Percentiles rank a stretch among this genome's conserved stretches.
Evolutionary conservation across 345 rosid genomes (phyloP).

Genomic region (Pistacia vera): DNA sequence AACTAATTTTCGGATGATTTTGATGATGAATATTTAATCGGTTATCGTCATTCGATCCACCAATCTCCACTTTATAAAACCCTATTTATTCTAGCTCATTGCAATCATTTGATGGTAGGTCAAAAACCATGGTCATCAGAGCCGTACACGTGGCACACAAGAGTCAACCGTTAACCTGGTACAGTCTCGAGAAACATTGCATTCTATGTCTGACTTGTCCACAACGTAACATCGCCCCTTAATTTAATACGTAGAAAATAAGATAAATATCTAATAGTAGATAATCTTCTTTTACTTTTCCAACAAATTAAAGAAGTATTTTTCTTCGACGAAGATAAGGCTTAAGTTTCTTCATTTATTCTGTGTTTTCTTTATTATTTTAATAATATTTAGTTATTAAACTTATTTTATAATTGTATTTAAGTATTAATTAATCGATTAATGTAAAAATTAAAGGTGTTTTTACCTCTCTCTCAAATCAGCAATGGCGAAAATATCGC

Average conservation of each 20-base stretch:
- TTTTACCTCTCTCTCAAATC: background rate
- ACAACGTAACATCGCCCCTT: background rate
- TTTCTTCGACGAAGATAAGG: background rate
- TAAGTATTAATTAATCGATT: background rate
- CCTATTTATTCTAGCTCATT: too few species aligned
- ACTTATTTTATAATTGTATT: background rate
- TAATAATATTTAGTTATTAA: too few species aligned
- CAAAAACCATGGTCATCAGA: background rate
- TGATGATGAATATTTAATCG: too few species aligned
- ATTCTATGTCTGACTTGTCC: too few species aligned
- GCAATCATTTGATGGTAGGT: too few species aligned
- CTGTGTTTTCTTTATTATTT: background rate
- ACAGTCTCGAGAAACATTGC: too few species aligned
- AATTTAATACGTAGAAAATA: background rate
- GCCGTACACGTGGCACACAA: background rate
- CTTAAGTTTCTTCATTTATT: background rate
- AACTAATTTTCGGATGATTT: too few species aligned
- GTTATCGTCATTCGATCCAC: too few species aligned
- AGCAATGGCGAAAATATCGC: slow-evolving; percentile 10
- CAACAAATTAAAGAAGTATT: background rate
- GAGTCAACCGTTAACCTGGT: background rate
- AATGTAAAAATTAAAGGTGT: background rate
- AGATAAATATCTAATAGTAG: background rate
- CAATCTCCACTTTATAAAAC: too few species aligned
- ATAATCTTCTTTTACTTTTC: slow-evolving; percentile 13